Evolutionary conservation across 306 rosid genomes (phyloP), one percentile per base, ranked within the genome.

Genomic region (Prinsepia uniflora): DNA sequence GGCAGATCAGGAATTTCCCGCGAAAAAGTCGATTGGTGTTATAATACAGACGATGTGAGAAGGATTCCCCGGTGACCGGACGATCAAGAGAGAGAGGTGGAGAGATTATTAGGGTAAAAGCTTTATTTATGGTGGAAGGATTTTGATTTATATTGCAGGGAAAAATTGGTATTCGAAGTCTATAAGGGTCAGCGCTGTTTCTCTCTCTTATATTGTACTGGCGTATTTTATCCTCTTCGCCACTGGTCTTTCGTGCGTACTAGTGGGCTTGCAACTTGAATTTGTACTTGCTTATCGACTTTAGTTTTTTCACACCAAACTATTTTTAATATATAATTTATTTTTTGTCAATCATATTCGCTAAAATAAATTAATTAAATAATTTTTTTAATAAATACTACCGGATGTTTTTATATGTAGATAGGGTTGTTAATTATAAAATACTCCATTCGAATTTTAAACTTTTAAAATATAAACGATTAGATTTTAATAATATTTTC

Each of bases 41-140:
- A 8, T 52, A 70, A 73, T 9, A 66, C 70, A 76, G 45, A 43
- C 52, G 71, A 76, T 68, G 74, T 17, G 54, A 67, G 57, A 72
- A 75, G 24, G 78, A 67, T 68, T 74, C 70, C 61, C 77, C 72
- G 84, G 86, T 59, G 68, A 48, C 64, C 55, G 66, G 72, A 58
- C 57, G 68, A 80, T 65, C 65, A 54, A 59, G 34, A 30, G 12
- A 46, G 22, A 8, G 42, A 14, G 10, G 8, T 0, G 10, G 54
- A 57, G 7, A 59, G 61, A 43, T 30, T 44, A 24, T 44, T 71
- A 24, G 74, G 74, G 57, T 57, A 24, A 44, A 50, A 70, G 40
- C 17, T 44, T 5, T 17, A 30, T 30, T 0, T 24, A 48, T 15
- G 65, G 10, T 24, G 56, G 54, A 70, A 43, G 22, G 43, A 49